Percentiles rank a stretch among this genome's conserved stretches.
These are phyloP conservation scores for Yamagishiella unicocca DNA, from an alignment of 139 green algal species.

Conservation along the genomic window DNA sequence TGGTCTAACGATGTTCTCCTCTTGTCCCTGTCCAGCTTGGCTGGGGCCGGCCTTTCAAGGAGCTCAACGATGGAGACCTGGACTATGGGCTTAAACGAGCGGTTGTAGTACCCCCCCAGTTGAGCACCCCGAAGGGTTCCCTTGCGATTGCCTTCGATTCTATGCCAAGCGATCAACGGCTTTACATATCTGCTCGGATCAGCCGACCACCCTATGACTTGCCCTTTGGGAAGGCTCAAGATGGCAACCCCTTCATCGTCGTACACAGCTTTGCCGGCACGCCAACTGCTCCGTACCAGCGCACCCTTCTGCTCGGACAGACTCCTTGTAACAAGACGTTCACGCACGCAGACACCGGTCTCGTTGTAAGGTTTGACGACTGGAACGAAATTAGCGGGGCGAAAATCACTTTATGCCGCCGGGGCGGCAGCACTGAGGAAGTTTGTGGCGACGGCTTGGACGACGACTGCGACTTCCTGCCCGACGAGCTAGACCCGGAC, in stretches of 20 bases:
- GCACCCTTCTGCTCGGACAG: not conserved
- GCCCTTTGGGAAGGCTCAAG: not conserved
- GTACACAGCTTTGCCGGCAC: slow-evolving; percentile 21
- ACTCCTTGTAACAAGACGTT: not conserved
- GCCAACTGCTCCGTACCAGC: not conserved
- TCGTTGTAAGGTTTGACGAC: not conserved
- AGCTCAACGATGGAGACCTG: not conserved
- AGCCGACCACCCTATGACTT: slow-evolving; percentile 9
- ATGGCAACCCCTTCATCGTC: not conserved
- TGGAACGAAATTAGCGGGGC: not conserved
- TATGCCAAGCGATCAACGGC: not conserved
- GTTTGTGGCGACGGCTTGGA: slow-evolving; percentile 15
- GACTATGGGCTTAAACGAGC: not conserved
- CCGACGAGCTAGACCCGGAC: not conserved
- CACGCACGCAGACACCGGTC: not conserved
- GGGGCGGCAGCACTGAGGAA: not conserved
- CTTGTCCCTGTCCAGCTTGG: not conserved
- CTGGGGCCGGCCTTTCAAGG: not conserved
- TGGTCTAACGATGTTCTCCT: no score
- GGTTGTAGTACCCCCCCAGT: not conserved
- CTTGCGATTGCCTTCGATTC: not conserved
- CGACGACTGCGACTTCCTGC: slow-evolving; percentile 35
- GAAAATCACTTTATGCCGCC: not conserved
- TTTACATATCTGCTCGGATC: slow-evolving; percentile 2
- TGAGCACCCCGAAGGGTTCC: no score